Conservation (phyloP, 306 rosid species). For the Fagus crenata region DNA sequence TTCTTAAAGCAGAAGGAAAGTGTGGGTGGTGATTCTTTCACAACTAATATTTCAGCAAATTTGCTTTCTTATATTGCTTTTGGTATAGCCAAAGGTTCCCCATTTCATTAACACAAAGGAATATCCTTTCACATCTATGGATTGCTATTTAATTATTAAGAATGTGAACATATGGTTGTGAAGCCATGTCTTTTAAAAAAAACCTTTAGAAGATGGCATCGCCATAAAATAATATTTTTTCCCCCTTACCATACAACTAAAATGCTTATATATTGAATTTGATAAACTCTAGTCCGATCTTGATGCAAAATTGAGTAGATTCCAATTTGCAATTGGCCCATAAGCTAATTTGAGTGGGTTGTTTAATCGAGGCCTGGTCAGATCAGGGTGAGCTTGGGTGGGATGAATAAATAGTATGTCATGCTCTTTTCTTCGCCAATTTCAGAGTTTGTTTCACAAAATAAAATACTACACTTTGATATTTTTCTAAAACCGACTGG, state of each 20-base stretch:
- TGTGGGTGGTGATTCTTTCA: conserved; percentile 15
- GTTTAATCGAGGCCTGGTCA: too few relatives aligned
- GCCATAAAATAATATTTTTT: background rate
- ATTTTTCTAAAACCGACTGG: too few relatives aligned
- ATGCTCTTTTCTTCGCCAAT: too few relatives aligned
- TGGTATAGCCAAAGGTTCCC: conserved; percentile 7
- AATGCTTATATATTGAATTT: too few relatives aligned
- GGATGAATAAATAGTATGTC: too few relatives aligned
- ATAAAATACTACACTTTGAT: too few relatives aligned
- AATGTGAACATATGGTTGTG: conserved; percentile 1
- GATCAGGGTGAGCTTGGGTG: too few relatives aligned
- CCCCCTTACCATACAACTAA: background rate
- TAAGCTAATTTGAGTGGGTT: too few relatives aligned
- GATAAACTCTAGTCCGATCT: too few relatives aligned
- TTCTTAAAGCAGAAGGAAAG: conserved; percentile 12
- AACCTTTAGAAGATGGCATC: background rate
- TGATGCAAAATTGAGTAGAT: too few relatives aligned
- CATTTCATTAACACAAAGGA: conserved; percentile 8
- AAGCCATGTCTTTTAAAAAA: background rate
- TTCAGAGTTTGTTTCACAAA: too few relatives aligned
- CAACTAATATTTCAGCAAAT: background rate
- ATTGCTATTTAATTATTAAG: background rate
- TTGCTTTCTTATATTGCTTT: background rate
- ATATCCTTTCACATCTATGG: conserved; percentile 14
- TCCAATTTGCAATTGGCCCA: too few relatives aligned